A percentile compares a stretch with the other conserved stretches of the same genome.
Conservation (phyloP, 225 moss, liverwort and hornwort species). For the Physcomitrellopsis africana region DNA sequence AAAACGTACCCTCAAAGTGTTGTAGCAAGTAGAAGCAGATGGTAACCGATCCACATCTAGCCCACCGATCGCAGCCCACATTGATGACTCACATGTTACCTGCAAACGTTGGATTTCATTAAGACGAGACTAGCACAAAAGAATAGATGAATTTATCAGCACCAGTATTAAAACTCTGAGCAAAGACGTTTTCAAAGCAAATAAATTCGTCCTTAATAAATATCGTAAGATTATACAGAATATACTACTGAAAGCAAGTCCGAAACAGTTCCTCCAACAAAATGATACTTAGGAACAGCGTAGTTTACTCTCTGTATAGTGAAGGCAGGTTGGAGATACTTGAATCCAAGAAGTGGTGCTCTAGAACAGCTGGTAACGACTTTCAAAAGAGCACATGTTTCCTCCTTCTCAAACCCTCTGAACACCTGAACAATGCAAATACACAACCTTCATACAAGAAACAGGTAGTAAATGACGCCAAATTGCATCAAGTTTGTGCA, state of each 20-base stretch:
- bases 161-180: too few relatives aligned
- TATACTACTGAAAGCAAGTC: background rate
- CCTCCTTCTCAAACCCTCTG: conserved; percentile 69
- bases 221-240: background rate
- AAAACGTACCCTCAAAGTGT: conserved; percentile 74
- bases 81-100: conserved; percentile 79
- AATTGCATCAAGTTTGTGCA: background rate
- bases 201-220: background rate
- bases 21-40: conserved; percentile 90
- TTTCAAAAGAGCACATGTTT: conserved; percentile 84
- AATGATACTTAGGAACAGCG: background rate
- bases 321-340: conserved; percentile 90
- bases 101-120: conserved; percentile 27
- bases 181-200: background rate
- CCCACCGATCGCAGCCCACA: conserved; percentile 90
- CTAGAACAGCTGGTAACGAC: conserved; percentile 95
- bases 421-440: conserved; percentile 64
- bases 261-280: conserved; percentile 3
- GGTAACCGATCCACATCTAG: conserved; percentile 89
- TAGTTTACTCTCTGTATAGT: conserved; percentile 79
- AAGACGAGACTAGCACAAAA: background rate
- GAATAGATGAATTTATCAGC: background rate
- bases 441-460: background rate
- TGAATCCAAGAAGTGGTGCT: conserved; percentile 86
- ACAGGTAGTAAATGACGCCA: background rate